A percentile compares a stretch with the other conserved stretches of the same genome.
Conservation (phyloP, 495 filamentous ascomycete species). For the Emericellopsis terricola region DNA sequence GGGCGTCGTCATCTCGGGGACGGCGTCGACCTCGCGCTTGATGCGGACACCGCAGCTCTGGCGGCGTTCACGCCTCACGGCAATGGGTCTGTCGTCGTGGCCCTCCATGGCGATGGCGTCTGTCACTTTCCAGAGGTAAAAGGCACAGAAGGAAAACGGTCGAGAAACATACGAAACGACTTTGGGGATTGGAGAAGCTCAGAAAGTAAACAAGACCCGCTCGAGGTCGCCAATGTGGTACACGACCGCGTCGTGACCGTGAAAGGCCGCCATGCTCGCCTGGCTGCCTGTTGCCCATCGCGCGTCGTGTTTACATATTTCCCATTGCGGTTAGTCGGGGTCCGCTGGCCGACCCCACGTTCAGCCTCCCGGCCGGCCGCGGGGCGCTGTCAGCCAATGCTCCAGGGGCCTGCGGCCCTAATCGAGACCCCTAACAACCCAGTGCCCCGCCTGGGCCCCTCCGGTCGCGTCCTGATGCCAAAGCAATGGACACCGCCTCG, state of each 20-base stretch:
- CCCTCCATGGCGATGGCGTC: constrained; percentile 5
- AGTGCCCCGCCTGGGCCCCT: too few relatives aligned
- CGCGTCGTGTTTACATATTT: constrained; percentile 10
- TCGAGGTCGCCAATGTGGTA: too few relatives aligned
- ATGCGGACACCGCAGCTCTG: neutral
- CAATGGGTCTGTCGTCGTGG: constrained; percentile 9
- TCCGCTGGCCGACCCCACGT: neutral
- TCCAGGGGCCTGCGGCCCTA: neutral
- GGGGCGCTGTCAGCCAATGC: neutral
- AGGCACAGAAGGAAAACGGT: too few relatives aligned
- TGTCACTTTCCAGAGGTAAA: too few relatives aligned
- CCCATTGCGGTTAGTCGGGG: constrained; percentile 6
- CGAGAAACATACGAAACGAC: too few relatives aligned
- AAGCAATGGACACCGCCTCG: too few relatives aligned
- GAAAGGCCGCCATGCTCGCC: too few relatives aligned
- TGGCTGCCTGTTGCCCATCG: constrained; percentile 1
- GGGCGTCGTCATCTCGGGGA: neutral
- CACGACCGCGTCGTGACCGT: too few relatives aligned
- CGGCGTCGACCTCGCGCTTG: neutral
- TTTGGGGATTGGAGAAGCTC: too few relatives aligned
- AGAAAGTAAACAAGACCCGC: too few relatives aligned
- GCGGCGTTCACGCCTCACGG: constrained; percentile 12
- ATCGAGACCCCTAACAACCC: neutral
- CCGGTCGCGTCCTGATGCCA: too few relatives aligned
- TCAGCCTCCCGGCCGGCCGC: too few relatives aligned